These are phyloP conservation scores for Omphalotus olearius DNA, from an alignment of 1,284 basidiomycete species.

Conservation along the genomic window DNA sequence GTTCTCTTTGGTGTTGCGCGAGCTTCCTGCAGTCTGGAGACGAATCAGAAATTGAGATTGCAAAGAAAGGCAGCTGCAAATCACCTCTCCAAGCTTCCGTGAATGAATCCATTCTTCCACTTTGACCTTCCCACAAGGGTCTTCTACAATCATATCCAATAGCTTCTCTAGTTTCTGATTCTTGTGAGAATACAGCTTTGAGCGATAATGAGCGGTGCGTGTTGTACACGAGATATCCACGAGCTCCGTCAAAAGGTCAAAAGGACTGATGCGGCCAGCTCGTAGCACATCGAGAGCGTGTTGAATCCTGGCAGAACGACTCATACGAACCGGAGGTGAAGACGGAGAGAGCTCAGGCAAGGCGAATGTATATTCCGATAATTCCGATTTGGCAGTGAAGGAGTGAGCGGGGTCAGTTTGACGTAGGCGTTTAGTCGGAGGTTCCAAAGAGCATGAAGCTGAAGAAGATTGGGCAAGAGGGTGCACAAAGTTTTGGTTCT, in stretches of 20 bases:
- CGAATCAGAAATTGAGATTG: conserved; percentile 1
- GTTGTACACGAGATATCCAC: conserved; percentile 1
- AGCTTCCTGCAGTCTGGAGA: no score
- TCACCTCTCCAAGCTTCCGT: not conserved
- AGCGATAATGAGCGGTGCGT: conserved; percentile 2
- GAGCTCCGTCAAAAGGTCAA: conserved; percentile 5
- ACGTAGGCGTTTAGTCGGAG: no score
- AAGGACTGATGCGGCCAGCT: conserved; percentile 3
- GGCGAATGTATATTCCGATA: no score
- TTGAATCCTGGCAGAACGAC: conserved; percentile 1
- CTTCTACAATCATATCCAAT: conserved; percentile 3
- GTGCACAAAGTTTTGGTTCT: no score
- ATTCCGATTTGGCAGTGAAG: no score
- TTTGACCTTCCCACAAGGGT: not conserved
- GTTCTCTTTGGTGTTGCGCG: no score
- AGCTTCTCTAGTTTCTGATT: conserved; percentile 5
- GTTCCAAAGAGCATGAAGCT: no score
- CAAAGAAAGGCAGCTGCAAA: not conserved
- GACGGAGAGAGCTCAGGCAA: not conserved
- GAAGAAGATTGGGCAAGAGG: no score
- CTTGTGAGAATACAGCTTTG: conserved; percentile 3
- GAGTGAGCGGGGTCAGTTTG: no score
- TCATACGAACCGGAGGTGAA: not conserved
- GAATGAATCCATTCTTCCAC: conserved; percentile 4
- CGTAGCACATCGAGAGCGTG: conserved; percentile 3